A percentile compares a stretch with the other conserved stretches of the same genome.
Conservation (phyloP, 768 basidiomycete species). For the Amylocystis lapponica region DNA sequence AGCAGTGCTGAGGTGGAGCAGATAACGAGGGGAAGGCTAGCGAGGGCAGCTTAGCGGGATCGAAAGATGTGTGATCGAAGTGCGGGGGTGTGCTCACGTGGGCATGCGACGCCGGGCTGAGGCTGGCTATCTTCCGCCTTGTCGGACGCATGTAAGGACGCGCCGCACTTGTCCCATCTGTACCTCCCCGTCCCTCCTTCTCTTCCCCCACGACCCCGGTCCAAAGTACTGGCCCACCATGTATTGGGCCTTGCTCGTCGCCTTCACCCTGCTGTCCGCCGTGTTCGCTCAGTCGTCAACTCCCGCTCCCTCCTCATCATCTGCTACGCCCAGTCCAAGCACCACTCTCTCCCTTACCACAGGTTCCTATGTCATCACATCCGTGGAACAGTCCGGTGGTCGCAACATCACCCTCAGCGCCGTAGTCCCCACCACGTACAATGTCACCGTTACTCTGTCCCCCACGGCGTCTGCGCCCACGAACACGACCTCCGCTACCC, state of each 20-base stretch:
- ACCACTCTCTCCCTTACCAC: conserved; percentile 53
- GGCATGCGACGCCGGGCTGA: no score
- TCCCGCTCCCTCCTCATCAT: conserved; percentile 18
- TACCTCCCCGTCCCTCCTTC: conserved; percentile 10
- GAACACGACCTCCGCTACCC: conserved; percentile 10
- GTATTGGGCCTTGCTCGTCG: conserved; percentile 17
- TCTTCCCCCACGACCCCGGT: conserved; percentile 26
- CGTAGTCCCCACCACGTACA: conserved; percentile 56
- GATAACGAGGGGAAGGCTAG: no score
- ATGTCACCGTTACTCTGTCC: conserved; percentile 46
- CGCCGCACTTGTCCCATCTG: no score
- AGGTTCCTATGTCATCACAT: conserved; percentile 44
- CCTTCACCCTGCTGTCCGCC: conserved; percentile 23
- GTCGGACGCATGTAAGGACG: no score
- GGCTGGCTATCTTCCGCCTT: no score
- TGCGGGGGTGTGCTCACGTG: no score
- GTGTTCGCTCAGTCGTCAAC: conserved; percentile 31
- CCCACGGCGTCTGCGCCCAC: conserved; percentile 28
- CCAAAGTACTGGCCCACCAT: conserved; percentile 7
- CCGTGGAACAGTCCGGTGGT: conserved; percentile 40
- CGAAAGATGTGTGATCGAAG: no score
- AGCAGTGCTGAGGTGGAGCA: no score
- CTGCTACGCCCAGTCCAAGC: conserved; percentile 13
- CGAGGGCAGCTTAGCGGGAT: no score
- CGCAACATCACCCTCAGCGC: conserved; percentile 46